These are phyloP conservation scores for Diplocarpon mali DNA, from an alignment of 2,329 filamentous ascomycete species.

Conservation along the genomic window DNA sequence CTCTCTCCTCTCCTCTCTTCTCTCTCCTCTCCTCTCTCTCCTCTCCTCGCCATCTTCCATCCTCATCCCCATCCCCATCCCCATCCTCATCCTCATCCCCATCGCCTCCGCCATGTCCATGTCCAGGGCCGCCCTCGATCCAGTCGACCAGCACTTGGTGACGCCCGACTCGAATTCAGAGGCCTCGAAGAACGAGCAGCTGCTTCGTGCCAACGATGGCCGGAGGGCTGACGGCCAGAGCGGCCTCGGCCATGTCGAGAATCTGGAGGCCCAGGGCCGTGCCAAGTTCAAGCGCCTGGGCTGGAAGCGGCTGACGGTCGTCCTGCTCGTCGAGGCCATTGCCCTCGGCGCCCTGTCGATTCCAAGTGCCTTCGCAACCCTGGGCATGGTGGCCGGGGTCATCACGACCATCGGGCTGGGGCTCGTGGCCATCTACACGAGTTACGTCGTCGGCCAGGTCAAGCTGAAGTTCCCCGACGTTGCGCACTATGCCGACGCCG, in stretches of 20 bases:
- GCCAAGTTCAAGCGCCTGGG: conserved; percentile 24
- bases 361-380: conserved; percentile 19
- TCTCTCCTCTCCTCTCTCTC: too few species aligned
- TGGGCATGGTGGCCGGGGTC: conserved; percentile 22
- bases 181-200: background rate
- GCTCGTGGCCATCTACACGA: conserved; percentile 32
- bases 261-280: conserved; percentile 11
- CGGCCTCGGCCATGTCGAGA: conserved; percentile 10
- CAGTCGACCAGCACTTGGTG: background rate
- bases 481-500: conserved; percentile 39
- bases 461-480: conserved; percentile 22
- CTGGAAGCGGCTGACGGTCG: conserved; percentile 39
- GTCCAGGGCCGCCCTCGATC: too few species aligned
- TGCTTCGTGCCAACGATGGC: too few species aligned
- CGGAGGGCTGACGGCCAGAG: too few species aligned
- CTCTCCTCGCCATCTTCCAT: background rate
- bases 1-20: too few species aligned
- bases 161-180: background rate
- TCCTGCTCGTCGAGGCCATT: conserved; percentile 37
- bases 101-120: too few species aligned
- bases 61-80: background rate
- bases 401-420: conserved; percentile 18
- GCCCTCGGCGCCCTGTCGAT: conserved; percentile 16
- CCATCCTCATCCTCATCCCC: background rate
- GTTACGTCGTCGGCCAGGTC: conserved; percentile 30